Conservation (phyloP, 768 basidiomycete genomes). For the Brasilioporus rufonigricans region DNA sequence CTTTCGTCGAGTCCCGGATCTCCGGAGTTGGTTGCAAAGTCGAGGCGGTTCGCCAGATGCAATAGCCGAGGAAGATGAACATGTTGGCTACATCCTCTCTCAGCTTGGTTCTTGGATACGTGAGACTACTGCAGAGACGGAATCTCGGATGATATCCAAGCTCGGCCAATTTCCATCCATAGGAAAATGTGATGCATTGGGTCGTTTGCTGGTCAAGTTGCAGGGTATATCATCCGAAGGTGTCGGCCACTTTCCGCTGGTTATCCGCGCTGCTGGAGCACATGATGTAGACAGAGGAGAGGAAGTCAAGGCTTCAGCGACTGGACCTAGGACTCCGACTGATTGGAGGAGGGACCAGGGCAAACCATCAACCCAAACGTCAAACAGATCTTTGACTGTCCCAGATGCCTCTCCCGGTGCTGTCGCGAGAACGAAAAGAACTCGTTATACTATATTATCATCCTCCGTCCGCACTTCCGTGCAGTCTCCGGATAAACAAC, state of each 20-base stretch:
- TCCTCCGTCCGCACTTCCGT: not conserved
- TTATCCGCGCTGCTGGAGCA: not conserved
- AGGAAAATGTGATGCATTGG: slow-evolving; percentile 5
- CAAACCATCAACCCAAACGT: not conserved
- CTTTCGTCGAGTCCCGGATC: not conserved
- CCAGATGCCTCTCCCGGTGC: not conserved
- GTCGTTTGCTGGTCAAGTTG: slow-evolving; percentile 1
- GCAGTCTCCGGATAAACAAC: not conserved
- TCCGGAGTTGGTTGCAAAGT: not conserved
- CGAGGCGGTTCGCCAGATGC: not conserved
- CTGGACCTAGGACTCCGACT: not conserved
- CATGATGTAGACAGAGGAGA: too few relatives aligned
- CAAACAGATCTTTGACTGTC: not conserved
- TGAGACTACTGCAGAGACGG: not conserved
- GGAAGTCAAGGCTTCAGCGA: not conserved
- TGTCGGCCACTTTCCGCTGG: not conserved
- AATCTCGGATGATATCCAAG: not conserved
- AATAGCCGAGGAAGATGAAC: not conserved
- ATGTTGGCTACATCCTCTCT: not conserved
- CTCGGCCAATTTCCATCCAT: not conserved
- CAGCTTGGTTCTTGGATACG: not conserved
- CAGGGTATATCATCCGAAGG: not conserved
- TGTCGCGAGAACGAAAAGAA: not conserved
- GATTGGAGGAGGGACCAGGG: not conserved
- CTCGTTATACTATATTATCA: not conserved